These are phyloP conservation scores for Phlegmacium glaucopus DNA, from an alignment of 768 basidiomycete genomes.

Conservation along the genomic window DNA sequence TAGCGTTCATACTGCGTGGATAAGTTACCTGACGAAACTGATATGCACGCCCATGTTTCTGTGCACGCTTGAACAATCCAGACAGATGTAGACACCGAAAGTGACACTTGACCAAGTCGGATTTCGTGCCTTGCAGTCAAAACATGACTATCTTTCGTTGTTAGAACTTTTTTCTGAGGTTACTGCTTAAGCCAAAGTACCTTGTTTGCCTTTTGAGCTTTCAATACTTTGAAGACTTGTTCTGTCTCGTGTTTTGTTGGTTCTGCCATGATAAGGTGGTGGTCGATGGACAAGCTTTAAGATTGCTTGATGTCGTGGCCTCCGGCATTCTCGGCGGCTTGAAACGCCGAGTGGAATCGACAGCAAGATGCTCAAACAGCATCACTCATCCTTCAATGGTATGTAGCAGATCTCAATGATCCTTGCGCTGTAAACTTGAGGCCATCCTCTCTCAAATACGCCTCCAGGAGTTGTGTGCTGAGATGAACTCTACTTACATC, in stretches of 20 bases:
- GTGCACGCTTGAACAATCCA: conserved; percentile 94
- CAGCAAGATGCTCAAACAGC: not conserved
- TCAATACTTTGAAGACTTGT: conserved; percentile 79
- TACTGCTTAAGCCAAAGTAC: too few relatives aligned
- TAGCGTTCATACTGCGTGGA: too few relatives aligned
- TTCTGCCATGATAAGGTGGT: conserved; percentile 45
- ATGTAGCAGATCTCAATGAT: too few relatives aligned
- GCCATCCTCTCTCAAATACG: too few relatives aligned
- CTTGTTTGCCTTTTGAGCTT: conserved; percentile 86
- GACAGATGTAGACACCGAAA: conserved; percentile 95
- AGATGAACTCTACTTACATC: too few relatives aligned
- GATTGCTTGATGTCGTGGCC: conserved; percentile 32
- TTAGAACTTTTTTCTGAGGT: not conserved
- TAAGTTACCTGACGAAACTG: conserved; percentile 87
- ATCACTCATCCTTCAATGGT: not conserved
- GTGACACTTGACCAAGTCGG: conserved; percentile 98
- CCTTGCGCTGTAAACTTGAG: too few relatives aligned
- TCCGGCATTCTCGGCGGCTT: not conserved
- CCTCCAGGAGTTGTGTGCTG: too few relatives aligned
- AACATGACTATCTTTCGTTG: conserved; percentile 50
- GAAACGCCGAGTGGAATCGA: not conserved
- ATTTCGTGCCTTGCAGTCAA: conserved; percentile 93
- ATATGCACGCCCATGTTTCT: conserved; percentile 98
- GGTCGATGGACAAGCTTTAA: conserved; percentile 8
- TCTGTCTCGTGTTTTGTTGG: conserved; percentile 86